A percentile compares a stretch with the other conserved stretches of the same genome.
Evolutionary conservation across 495 filamentous ascomycete species (phyloP).

Genomic region (Cairneyella variabilis): DNA sequence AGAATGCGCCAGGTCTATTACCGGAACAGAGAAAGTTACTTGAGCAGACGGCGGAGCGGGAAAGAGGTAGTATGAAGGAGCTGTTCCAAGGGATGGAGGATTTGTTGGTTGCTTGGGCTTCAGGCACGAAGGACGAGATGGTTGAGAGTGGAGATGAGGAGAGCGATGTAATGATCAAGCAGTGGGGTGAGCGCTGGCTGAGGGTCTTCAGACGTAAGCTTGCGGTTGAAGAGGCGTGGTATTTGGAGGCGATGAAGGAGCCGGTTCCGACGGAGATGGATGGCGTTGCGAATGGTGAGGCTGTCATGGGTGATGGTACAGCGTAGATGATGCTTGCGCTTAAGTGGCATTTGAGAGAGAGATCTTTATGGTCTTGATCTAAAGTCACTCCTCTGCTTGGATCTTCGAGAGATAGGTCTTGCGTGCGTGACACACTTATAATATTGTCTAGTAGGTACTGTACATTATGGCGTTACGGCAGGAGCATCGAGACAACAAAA

Average conservation of each 20-base stretch:
- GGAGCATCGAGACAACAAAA: too few species aligned
- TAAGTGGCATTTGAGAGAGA: too few species aligned
- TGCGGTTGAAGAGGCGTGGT: constrained; percentile 74
- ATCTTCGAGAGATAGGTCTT: too few species aligned
- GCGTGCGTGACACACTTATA: too few species aligned
- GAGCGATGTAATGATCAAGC: constrained; percentile 62
- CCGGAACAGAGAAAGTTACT: constrained; percentile 37
- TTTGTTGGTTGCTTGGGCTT: constrained; percentile 65
- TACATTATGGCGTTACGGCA: too few species aligned
- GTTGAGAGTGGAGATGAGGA: constrained; percentile 51
- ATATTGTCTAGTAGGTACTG: too few species aligned
- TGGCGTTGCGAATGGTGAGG: too few species aligned
- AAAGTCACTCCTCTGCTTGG: too few species aligned
- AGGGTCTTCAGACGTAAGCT: constrained; percentile 77
- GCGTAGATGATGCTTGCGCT: too few species aligned
- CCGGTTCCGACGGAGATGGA: too few species aligned
- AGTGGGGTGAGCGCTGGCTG: constrained; percentile 84
- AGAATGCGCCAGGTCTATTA: constrained; percentile 48
- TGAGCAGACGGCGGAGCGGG: constrained; percentile 60
- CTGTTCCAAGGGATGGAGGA: constrained; percentile 83
- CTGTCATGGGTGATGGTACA: too few species aligned
- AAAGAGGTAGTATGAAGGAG: constrained; percentile 67
- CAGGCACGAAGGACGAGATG: constrained; percentile 67
- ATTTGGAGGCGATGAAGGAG: constrained; percentile 38
- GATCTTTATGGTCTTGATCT: too few species aligned